Evolutionary conservation across 371 early-diverging fungal genomes (phyloP), one percentile per base, ranked within the genome.

Genomic region (Mortierella polycephala): DNA sequence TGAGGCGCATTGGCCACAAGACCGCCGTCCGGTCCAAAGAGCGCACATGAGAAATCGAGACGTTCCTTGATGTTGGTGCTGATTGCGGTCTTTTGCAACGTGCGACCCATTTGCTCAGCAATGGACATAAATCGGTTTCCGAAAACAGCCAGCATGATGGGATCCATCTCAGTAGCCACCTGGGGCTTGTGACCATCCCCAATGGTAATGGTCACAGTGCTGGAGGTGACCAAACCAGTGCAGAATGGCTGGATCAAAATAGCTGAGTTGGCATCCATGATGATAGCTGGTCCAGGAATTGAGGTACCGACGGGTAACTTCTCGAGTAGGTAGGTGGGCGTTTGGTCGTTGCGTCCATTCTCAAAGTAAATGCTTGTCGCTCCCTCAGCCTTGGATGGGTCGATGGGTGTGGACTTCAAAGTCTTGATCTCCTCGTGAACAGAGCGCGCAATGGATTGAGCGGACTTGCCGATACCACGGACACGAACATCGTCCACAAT

Each of bases 1-100:
- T 96, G 97, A 5, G 98, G 98, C 6, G 98, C 95, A 64, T 94
- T 94, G 12, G 95, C 95, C 0, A 95, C 95, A 51, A 98, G 82
- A 1, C 95, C 95, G 5, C 97, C 97, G 53, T 93, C 93, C 6
- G 96, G 93, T 14, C 96, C 96, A 86, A 97, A 98, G n/a, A 98
- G 80, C 0, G 98, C 99, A 75, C 99, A 98, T 0, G 95, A 95
- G 71, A 98, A 98, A 75, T 98, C 99, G 70, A 95, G 83, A 30
- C 99, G 91, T 73, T 98, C 99, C 75, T 98, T 98, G 81, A 98
- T 98, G 65, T 98, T 98, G 23, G 98, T 97, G 39, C 95, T 94
- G 45, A 98, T 93, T 30, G 97, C 88, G 0, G 99, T 98, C 83
- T 96, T 95, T 81, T 97, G 96, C 21, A 98, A 80, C 5, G 96